These are phyloP conservation scores for Chaetomiaceae sp. DNA, from an alignment of 2,329 filamentous ascomycete genomes.

Conservation along the genomic window DNA sequence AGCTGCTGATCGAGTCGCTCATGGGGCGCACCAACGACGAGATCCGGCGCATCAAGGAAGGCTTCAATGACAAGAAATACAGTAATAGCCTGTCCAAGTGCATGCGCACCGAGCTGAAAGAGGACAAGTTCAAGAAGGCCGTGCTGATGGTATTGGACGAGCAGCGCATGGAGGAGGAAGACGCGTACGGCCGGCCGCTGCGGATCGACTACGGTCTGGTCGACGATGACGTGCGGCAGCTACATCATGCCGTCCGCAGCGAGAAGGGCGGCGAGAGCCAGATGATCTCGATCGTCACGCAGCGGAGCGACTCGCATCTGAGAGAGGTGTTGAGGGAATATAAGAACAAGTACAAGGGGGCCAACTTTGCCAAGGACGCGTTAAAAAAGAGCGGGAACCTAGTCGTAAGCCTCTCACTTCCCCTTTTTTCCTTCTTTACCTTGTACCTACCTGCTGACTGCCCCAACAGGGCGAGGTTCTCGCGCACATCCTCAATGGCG, in stretches of 20 bases:
- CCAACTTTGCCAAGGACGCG: slow-evolving; percentile 84
- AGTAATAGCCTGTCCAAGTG: slow-evolving; percentile 73
- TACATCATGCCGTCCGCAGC: slow-evolving; percentile 64
- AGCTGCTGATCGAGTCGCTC: slow-evolving; percentile 86
- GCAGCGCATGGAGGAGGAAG: slow-evolving; percentile 74
- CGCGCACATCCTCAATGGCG: slow-evolving; percentile 90
- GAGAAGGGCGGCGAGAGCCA: slow-evolving; percentile 80
- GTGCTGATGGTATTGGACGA: slow-evolving; percentile 81
- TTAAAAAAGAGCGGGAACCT: slow-evolving; percentile 86
- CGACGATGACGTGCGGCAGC: slow-evolving; percentile 65
- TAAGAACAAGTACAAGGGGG: slow-evolving; percentile 59
- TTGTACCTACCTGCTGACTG: slow-evolving; percentile 3
- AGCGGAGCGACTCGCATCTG: slow-evolving; percentile 76
- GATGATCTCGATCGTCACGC: slow-evolving; percentile 81
- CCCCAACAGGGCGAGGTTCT: slow-evolving; percentile 87
- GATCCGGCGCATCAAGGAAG: slow-evolving; percentile 77
- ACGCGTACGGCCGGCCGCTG: slow-evolving; percentile 56
- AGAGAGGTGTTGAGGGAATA: slow-evolving; percentile 75
- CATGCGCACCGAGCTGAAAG: slow-evolving; percentile 88
- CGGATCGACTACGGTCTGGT: slow-evolving; percentile 57
- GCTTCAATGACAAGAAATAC: slow-evolving; percentile 91
- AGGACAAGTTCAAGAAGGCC: slow-evolving; percentile 92
- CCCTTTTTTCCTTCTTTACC: slow-evolving; percentile 1
- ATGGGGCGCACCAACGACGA: slow-evolving; percentile 90
- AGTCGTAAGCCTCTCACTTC: slow-evolving; percentile 61